These are phyloP conservation scores for Botryosphaeria dothidea DNA, from an alignment of 2,329 filamentous ascomycete species.

Conservation along the genomic window DNA sequence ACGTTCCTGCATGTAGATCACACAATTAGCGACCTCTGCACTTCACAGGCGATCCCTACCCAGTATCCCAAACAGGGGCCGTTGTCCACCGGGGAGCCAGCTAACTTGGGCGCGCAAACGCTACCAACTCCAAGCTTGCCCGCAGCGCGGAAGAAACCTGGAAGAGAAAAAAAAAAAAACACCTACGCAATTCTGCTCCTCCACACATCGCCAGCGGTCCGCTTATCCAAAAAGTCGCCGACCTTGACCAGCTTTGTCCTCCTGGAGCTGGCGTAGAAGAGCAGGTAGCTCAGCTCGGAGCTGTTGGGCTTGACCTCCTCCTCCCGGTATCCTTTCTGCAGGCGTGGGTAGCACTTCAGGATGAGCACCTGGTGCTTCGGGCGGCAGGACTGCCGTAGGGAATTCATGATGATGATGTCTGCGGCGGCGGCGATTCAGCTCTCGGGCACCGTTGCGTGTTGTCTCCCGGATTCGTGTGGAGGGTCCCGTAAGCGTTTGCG, in stretches of 20 bases:
- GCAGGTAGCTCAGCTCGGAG: slow-evolving; percentile 92
- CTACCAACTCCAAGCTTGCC: neutral
- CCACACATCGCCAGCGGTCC: slow-evolving; percentile 89
- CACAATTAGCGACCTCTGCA: neutral
- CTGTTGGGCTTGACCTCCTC: slow-evolving; percentile 95
- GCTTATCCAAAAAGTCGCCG: slow-evolving; percentile 90
- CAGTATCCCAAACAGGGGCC: too few relatives aligned
- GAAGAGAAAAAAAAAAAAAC: too few relatives aligned
- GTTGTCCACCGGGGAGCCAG: neutral
- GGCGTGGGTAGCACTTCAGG: slow-evolving; percentile 93
- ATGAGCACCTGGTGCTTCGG: slow-evolving; percentile 97
- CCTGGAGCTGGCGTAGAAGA: slow-evolving; percentile 94
- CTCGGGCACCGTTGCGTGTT: neutral
- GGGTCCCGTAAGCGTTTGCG: neutral
- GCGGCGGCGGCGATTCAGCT: neutral
- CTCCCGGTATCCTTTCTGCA: slow-evolving; percentile 73
- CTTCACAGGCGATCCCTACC: too few relatives aligned
- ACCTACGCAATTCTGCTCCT: slow-evolving; percentile 80
- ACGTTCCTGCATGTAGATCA: slow-evolving; percentile 67
- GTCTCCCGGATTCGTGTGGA: neutral
- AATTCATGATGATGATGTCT: slow-evolving; percentile 51
- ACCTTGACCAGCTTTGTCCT: slow-evolving; percentile 96
- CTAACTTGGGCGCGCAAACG: neutral
- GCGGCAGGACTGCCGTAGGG: slow-evolving; percentile 64
- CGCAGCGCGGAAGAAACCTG: slow-evolving; percentile 19